Evolutionary conservation across 140 eudicot species (phyloP).

Genomic region (Flaveria floridana): DNA sequence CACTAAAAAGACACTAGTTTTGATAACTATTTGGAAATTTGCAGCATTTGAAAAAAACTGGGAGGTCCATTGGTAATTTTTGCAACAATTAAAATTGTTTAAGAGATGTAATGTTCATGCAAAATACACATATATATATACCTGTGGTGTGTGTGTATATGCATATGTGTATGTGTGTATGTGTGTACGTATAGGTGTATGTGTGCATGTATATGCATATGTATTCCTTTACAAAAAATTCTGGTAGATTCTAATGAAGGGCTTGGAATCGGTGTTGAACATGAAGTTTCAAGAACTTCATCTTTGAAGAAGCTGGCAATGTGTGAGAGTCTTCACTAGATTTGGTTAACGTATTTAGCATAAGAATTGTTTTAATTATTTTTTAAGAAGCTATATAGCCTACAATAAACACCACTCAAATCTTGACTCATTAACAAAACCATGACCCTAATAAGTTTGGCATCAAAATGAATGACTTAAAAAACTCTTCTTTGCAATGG

Average conservation of each 20-base stretch:
- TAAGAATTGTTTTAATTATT: slow-evolving; percentile 20
- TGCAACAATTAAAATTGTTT: neutral
- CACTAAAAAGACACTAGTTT: neutral
- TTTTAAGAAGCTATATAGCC: neutral
- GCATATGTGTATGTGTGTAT: no score
- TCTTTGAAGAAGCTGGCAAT: slow-evolving; percentile 14
- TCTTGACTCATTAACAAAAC: no score
- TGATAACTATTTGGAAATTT: neutral
- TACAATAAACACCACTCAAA: no score
- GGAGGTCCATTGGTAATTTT: slow-evolving; percentile 1
- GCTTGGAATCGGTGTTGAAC: neutral
- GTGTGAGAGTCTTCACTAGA: slow-evolving; percentile 1
- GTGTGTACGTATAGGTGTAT: no score
- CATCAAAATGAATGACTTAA: no score
- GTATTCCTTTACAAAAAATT: neutral
- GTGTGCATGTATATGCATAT: neutral
- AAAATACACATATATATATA: no score
- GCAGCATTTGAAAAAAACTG: neutral
- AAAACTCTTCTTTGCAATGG: no score
- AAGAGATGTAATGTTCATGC: no score
- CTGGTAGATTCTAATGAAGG: slow-evolving; percentile 7
- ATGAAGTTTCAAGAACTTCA: slow-evolving; percentile 3
- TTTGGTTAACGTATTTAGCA: slow-evolving; percentile 9
- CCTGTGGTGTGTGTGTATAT: no score
- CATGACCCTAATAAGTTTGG: no score